Conservation (phyloP, 495 filamentous ascomycete species). For the Xylaria intraflava region DNA sequence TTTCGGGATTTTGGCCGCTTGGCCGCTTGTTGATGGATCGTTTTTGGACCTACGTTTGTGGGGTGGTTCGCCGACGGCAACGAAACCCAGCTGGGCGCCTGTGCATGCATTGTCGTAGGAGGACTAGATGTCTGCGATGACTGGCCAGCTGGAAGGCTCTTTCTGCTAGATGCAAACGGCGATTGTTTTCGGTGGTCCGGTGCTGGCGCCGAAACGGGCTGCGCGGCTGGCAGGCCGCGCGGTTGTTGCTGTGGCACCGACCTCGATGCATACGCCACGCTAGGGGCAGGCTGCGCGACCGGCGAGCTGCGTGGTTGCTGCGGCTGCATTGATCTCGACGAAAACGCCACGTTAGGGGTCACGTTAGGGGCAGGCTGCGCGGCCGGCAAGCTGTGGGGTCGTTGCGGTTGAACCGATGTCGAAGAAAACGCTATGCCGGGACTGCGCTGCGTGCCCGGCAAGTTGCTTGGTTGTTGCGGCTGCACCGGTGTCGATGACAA, state of each 20-base stretch:
- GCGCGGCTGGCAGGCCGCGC: background rate
- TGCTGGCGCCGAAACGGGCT: background rate
- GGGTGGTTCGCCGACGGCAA: slow-evolving; percentile 11
- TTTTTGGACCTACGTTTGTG: slow-evolving; percentile 11
- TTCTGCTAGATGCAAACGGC: slow-evolving; percentile 11
- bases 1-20: slow-evolving; percentile 19
- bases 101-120: slow-evolving; percentile 11
- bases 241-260: slow-evolving; percentile 6
- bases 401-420: too few species aligned
- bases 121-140: slow-evolving; percentile 16
- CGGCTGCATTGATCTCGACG: slow-evolving; percentile 3
- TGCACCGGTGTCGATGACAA: background rate
- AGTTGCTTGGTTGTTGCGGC: too few species aligned
- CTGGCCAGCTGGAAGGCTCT: slow-evolving; percentile 19
- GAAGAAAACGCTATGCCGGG: too few species aligned
- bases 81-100: slow-evolving; percentile 15
- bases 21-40: slow-evolving; percentile 11
- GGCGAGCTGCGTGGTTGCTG: background rate
- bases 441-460: too few species aligned
- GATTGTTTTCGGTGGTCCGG: slow-evolving; percentile 8
- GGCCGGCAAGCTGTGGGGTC: too few species aligned
- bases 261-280: slow-evolving; percentile 9
- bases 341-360: too few species aligned
- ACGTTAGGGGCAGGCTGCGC: too few species aligned
- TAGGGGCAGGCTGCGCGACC: slow-evolving; percentile 8